Conservation (phyloP, 106 monocot species). For the Dendrobium officinale region DNA sequence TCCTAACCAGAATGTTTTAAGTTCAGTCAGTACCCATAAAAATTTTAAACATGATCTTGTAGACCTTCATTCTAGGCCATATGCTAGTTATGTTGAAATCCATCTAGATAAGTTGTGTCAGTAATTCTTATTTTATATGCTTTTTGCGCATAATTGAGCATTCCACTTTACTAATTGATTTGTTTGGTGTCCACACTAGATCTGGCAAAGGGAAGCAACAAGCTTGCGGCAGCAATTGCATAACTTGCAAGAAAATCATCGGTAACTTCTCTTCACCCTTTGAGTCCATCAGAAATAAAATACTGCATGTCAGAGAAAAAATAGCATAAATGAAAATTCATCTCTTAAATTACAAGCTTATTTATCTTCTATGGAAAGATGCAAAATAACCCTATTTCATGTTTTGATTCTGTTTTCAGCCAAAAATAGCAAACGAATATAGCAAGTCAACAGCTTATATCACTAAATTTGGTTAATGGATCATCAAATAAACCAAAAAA, state of each 20-base stretch:
- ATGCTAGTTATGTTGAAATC: neutral
- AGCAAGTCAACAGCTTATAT: too few relatives aligned
- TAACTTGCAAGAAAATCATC: slow-evolving; percentile 13
- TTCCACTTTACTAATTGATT: neutral
- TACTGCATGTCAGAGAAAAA: too few relatives aligned
- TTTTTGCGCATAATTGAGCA: too few relatives aligned
- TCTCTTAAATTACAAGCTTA: too few relatives aligned
- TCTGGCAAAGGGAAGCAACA: slow-evolving; percentile 8
- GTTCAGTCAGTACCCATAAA: neutral
- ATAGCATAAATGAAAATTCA: too few relatives aligned
- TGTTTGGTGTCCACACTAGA: neutral
- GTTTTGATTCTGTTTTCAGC: too few relatives aligned
- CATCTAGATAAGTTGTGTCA: neutral
- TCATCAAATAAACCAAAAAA: neutral
- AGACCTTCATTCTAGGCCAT: neutral
- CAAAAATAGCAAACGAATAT: too few relatives aligned
- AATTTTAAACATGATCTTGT: neutral
- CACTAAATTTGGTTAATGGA: too few relatives aligned
- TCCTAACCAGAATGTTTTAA: too few relatives aligned
- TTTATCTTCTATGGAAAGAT: neutral
- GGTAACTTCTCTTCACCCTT: slow-evolving; percentile 6
- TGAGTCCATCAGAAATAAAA: neutral
- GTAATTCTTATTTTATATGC: neutral
- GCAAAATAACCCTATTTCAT: neutral
- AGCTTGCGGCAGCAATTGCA: slow-evolving; percentile 8